phyloP scores from a whole-genome alignment of 208 protist species.

The Porcisia hertigi region DNA sequence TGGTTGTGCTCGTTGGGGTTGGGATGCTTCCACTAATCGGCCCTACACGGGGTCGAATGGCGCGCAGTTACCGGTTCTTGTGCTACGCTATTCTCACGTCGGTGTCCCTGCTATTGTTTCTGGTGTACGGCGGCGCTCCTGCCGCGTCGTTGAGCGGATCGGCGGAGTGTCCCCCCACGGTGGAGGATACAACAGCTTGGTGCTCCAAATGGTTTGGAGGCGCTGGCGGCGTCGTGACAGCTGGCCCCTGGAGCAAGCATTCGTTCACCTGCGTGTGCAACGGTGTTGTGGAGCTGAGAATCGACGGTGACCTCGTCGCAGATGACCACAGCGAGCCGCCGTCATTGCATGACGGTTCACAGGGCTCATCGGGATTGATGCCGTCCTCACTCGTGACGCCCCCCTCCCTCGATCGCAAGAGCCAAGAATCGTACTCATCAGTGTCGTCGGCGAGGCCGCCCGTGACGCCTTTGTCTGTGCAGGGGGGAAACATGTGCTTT shows the following conservation, averaged over 20 bases:
- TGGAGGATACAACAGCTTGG: conserved; percentile 7
- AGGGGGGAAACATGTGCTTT: conserved; percentile 29
- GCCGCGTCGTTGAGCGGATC: conserved; percentile 4
- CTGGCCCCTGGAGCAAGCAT: conserved; percentile 2
- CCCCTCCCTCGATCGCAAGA: background rate
- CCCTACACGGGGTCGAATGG: background rate
- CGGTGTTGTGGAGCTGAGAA: conserved; percentile 3
- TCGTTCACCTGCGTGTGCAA: conserved; percentile 30
- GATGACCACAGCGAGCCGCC: background rate
- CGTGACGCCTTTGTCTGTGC: conserved; percentile 4
- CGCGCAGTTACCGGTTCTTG: background rate
- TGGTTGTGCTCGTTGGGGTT: background rate
- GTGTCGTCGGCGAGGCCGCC: background rate
- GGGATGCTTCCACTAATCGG: background rate
- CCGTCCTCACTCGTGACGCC: background rate
- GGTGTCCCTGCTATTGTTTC: background rate
- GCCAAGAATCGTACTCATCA: background rate
- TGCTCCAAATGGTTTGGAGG: conserved; percentile 23
- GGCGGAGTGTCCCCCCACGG: conserved; percentile 10
- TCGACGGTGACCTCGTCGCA: background rate
- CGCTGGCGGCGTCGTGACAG: conserved; percentile 19
- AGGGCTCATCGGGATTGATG: background rate
- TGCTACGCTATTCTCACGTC: background rate
- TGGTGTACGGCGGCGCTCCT: background rate
- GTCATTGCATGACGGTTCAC: background rate